These are phyloP conservation scores for Parmelia sp. DNA, from an alignment of 495 filamentous ascomycete species.

Conservation along the genomic window DNA sequence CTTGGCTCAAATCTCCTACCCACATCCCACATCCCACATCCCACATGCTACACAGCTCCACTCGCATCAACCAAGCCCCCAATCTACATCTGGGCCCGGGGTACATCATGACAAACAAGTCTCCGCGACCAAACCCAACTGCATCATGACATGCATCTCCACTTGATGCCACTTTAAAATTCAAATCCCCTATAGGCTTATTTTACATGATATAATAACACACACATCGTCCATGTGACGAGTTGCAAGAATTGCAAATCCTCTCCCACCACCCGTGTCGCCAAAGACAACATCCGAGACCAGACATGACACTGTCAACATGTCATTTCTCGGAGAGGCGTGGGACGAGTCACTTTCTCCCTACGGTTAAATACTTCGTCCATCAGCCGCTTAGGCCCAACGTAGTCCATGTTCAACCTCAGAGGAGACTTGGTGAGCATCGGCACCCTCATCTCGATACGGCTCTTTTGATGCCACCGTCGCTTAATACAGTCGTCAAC, in stretches of 20 bases:
- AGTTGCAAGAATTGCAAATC: neutral
- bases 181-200: neutral
- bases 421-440: slow-evolving; percentile 53
- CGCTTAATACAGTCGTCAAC: slow-evolving; percentile 88
- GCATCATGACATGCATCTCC: too few relatives aligned
- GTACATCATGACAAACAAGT: too few relatives aligned
- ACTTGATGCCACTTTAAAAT: too few relatives aligned
- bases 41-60: too few relatives aligned
- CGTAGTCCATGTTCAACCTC: slow-evolving; percentile 58
- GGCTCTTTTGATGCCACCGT: slow-evolving; percentile 63
- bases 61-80: too few relatives aligned
- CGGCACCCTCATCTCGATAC: slow-evolving; percentile 48
- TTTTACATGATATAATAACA: neutral
- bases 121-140: too few relatives aligned
- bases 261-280: neutral
- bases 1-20: too few relatives aligned
- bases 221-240: neutral
- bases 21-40: too few relatives aligned
- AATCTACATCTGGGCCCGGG: too few relatives aligned
- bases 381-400: slow-evolving; percentile 66
- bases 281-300: slow-evolving; percentile 4
- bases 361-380: slow-evolving; percentile 69
- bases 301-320: neutral
- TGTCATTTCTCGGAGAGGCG: slow-evolving; percentile 16
- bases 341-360: slow-evolving; percentile 28